phyloP scores from a whole-genome alignment of 2,329 filamentous ascomycete species.

The Phyllosticta citrichinensis region DNA sequence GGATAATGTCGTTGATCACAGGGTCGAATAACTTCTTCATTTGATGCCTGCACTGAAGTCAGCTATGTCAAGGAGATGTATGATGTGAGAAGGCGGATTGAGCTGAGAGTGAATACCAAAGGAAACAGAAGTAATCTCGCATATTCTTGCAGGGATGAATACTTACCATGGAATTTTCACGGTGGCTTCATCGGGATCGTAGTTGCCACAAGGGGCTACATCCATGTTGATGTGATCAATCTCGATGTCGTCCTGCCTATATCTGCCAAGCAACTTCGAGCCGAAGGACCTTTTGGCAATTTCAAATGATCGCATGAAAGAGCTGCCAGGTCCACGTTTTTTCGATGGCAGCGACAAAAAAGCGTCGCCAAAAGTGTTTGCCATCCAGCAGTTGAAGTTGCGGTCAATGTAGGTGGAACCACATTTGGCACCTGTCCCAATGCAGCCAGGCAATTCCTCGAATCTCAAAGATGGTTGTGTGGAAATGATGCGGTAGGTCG shows the following conservation, averaged over 20 bases:
- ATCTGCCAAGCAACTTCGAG: background rate
- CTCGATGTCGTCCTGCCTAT: conserved; percentile 53
- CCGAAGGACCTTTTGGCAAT: conserved; percentile 22
- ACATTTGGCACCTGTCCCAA: conserved; percentile 68
- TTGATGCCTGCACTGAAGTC: conserved; percentile 20
- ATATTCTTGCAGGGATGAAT: too few relatives aligned
- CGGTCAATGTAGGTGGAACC: conserved; percentile 72
- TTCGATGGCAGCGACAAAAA: conserved; percentile 64
- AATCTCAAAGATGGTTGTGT: conserved; percentile 68
- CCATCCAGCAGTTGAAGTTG: conserved; percentile 63
- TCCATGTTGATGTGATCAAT: conserved; percentile 67
- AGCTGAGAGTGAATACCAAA: too few relatives aligned
- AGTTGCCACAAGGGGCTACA: conserved; percentile 25
- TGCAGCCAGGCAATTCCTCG: conserved; percentile 27
- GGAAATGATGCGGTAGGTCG: conserved; percentile 68
- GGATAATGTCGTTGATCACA: conserved; percentile 49
- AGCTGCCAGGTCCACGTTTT: conserved; percentile 60
- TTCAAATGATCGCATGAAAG: conserved; percentile 28
- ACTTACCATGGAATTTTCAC: conserved; percentile 3
- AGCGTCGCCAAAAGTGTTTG: conserved; percentile 59
- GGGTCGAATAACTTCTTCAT: conserved; percentile 68
- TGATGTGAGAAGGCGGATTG: too few relatives aligned
- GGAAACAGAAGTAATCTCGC: too few relatives aligned
- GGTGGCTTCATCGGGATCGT: conserved; percentile 1
- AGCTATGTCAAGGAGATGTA: background rate